phyloP scores from a whole-genome alignment of 352 stramenopile genomes.

The Globisporangium barbulae region DNA sequence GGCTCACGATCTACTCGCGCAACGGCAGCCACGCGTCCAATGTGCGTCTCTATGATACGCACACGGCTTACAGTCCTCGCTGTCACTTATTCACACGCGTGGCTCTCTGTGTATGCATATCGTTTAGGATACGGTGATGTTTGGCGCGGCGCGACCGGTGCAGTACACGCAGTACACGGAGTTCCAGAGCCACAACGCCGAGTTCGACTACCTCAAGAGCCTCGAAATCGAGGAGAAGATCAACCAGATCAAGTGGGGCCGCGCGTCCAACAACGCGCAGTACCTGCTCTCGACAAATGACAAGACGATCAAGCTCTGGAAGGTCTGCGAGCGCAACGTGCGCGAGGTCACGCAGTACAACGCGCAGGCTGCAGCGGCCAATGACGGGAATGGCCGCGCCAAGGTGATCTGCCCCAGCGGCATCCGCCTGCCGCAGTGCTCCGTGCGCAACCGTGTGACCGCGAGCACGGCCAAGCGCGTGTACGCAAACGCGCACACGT shows the following conservation, averaged over 20 bases:
- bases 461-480: slow-evolving; percentile 81
- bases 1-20: slow-evolving; percentile 89
- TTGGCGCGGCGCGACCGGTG: slow-evolving; percentile 25
- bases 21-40: slow-evolving; percentile 20
- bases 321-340: slow-evolving; percentile 82
- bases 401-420: slow-evolving; percentile 17
- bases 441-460: slow-evolving; percentile 54
- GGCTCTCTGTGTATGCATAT: slow-evolving; percentile 21
- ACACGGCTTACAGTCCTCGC: background rate
- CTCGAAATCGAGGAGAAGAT: slow-evolving; percentile 98
- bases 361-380: slow-evolving; percentile 25
- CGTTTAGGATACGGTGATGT: slow-evolving; percentile 26
- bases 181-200: slow-evolving; percentile 95
- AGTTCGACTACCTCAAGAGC: slow-evolving; percentile 98
- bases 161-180: slow-evolving; percentile 87
- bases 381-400: slow-evolving; percentile 16
- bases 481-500: slow-evolving; percentile 94
- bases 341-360: slow-evolving; percentile 76
- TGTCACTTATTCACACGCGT: background rate
- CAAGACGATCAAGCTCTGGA: slow-evolving; percentile 98
- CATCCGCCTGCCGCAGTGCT: slow-evolving; percentile 57
- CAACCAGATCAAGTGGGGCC: slow-evolving; percentile 96
- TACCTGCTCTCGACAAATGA: slow-evolving; percentile 96
- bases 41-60: slow-evolving; percentile 11
- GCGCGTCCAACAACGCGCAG: slow-evolving; percentile 83